Conservation (phyloP, 2,329 filamentous ascomycete genomes). For the Verticillium longisporum region DNA sequence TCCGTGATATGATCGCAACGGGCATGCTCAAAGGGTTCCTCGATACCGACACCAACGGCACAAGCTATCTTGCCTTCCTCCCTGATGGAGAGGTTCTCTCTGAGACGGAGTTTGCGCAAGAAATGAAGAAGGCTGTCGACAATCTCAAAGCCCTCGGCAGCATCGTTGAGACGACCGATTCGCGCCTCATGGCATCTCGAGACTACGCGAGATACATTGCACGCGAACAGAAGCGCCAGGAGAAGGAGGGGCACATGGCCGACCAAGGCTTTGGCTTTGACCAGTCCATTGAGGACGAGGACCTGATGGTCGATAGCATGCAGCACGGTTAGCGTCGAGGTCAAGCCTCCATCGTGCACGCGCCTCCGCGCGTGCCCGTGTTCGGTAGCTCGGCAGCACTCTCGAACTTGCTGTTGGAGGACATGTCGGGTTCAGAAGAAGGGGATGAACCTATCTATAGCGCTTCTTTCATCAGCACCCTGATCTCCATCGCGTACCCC, state of each 20-base stretch:
- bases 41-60: constrained; percentile 21
- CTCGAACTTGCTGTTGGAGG: neutral
- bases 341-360: neutral
- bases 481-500: neutral
- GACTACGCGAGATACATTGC: constrained; percentile 46
- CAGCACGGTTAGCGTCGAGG: constrained; percentile 9
- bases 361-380: neutral
- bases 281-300: constrained; percentile 49
- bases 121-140: constrained; percentile 32
- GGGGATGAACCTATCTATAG: neutral
- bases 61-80: constrained; percentile 45
- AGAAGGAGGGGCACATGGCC: constrained; percentile 32
- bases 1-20: constrained; percentile 48
- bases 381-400: neutral
- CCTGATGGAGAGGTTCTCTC: constrained; percentile 33
- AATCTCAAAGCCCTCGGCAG: constrained; percentile 37
- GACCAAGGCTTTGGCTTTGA: constrained; percentile 33
- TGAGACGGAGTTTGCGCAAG: constrained; percentile 42
- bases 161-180: constrained; percentile 44
- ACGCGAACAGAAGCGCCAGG: constrained; percentile 36
- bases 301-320: constrained; percentile 46
- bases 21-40: constrained; percentile 47
- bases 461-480: neutral
- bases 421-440: neutral
- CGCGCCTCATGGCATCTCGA: constrained; percentile 46